Percentiles rank a stretch among this genome's conserved stretches.
Conservation (phyloP, 2,329 filamentous ascomycete genomes). For the Colletotrichum chrysophilum region DNA sequence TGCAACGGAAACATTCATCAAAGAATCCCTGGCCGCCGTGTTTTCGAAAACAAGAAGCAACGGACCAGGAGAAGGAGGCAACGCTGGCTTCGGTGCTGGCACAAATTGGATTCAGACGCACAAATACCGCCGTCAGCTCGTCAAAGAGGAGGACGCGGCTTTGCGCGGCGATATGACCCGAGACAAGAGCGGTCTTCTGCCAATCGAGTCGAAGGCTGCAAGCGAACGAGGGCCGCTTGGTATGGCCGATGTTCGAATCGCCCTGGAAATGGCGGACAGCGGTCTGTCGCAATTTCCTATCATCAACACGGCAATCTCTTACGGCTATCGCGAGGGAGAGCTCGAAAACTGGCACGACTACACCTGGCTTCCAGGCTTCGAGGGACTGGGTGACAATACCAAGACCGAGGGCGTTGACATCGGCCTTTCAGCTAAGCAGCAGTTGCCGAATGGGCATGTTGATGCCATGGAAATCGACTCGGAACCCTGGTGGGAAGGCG, state of each 20-base stretch:
- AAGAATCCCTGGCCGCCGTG: constrained; percentile 67
- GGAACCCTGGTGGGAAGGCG: constrained; percentile 67
- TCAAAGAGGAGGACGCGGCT: constrained; percentile 75
- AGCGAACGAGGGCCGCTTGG: constrained; percentile 74
- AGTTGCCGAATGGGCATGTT: constrained; percentile 52
- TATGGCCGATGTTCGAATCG: constrained; percentile 79
- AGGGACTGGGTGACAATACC: not conserved
- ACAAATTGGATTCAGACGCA: constrained; percentile 79
- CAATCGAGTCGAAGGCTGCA: constrained; percentile 79
- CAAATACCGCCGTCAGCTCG: constrained; percentile 76
- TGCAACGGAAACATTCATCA: constrained; percentile 71
- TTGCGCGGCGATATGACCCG: constrained; percentile 76
- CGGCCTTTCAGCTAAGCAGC: constrained; percentile 33
- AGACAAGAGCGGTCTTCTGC: constrained; percentile 79
- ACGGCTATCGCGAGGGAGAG: constrained; percentile 77
- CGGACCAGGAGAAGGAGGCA: constrained; percentile 66
- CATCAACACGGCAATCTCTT: constrained; percentile 72
- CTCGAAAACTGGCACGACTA: constrained; percentile 71
- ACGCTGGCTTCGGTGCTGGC: constrained; percentile 67
- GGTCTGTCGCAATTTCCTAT: constrained; percentile 81
- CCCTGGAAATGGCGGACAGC: constrained; percentile 76
- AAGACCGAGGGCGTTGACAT: constrained; percentile 32
- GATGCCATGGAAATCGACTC: constrained; percentile 67
- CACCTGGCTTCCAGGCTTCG: constrained; percentile 48
- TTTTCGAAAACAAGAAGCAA: constrained; percentile 71